These are phyloP conservation scores for Helicocarpus griseus DNA, from an alignment of 2,329 filamentous ascomycete species.

Conservation along the genomic window DNA sequence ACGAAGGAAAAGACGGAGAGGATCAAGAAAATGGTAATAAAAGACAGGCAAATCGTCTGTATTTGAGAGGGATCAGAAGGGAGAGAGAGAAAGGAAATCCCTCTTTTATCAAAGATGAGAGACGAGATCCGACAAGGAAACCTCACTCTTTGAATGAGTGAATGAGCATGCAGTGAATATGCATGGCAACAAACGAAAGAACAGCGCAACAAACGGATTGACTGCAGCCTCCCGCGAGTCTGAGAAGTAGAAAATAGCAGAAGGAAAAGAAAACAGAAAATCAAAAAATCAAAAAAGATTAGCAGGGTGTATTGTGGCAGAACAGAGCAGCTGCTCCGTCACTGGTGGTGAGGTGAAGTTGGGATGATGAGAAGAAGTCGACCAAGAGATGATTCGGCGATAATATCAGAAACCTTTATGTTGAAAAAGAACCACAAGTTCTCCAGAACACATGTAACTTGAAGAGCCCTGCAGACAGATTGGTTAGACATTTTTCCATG, in stretches of 20 bases:
- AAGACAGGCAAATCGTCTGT: neutral
- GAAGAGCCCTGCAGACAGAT: no score
- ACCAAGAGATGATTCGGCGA: no score
- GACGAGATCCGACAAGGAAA: neutral
- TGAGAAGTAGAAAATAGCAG: neutral
- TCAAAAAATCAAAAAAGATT: neutral
- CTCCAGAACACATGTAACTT: no score
- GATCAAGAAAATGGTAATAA: neutral
- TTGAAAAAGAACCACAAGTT: no score
- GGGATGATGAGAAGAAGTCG: no score
- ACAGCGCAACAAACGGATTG: neutral
- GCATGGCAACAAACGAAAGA: neutral
- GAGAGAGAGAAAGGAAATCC: constrained; percentile 4
- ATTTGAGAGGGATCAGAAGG: neutral
- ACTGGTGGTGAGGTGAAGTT: neutral
- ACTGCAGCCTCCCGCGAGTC: constrained; percentile 1
- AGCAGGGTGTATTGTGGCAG: neutral
- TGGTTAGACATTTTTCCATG: neutral
- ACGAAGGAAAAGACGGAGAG: neutral
- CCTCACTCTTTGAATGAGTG: neutral
- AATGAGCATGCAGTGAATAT: neutral
- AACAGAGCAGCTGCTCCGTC: neutral
- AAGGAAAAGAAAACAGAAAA: neutral
- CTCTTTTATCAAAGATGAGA: no score
- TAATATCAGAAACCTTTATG: no score